Base-by-base conservation (phyloP, 768 basidiomycete genomes). In the Kondoa subrosea region DNA sequence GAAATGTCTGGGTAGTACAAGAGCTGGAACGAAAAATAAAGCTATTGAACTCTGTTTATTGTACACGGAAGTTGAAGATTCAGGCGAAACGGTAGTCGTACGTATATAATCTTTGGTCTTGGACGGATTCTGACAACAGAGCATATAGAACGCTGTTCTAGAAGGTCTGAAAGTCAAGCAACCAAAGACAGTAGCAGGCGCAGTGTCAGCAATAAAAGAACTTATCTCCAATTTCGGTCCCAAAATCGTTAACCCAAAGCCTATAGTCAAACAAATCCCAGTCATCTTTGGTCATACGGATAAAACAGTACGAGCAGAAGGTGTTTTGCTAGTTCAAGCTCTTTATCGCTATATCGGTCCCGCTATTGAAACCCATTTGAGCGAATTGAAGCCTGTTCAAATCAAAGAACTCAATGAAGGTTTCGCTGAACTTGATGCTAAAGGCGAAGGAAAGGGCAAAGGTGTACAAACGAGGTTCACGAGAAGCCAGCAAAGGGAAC, bases 261-360 rank as follows among this genome's bases (percentile, higher is more conserved):
- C 87, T 15, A 80, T 96, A n/a, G 81, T 97, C 66, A 92, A 92
- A 75, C 77, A 82, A 3, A 78, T 99, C 26, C 88, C 92, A 34
- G 93, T 91, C 79, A 89, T 97, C 62, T 99, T 97, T 67, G 84
- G 85, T 2, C 95, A 99, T 75, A 85, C 84, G 17, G 95, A 99
- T 78, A 97, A 97, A 79, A 87, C 84, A 30, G 95, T 99, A 65
- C 87, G 95, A 69, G 84, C 88, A 0, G 95, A 99, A 78, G 95
- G 93, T 34, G 84, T 84, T 0, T 80, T 81, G 31, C 84, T 99
- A 25, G 81, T 84, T 0, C 85, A 87, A 73, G 78, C 80, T 0
- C 77, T 97, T 4, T 93, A 97, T 80, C 86, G 88, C 68, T 91
- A 85, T 76, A 85, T 97, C 66, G 93, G 89, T 73, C 84, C 65